These are phyloP conservation scores for Metrosideros polymorpha DNA, from an alignment of 441 rosid species.

Conservation along the genomic window DNA sequence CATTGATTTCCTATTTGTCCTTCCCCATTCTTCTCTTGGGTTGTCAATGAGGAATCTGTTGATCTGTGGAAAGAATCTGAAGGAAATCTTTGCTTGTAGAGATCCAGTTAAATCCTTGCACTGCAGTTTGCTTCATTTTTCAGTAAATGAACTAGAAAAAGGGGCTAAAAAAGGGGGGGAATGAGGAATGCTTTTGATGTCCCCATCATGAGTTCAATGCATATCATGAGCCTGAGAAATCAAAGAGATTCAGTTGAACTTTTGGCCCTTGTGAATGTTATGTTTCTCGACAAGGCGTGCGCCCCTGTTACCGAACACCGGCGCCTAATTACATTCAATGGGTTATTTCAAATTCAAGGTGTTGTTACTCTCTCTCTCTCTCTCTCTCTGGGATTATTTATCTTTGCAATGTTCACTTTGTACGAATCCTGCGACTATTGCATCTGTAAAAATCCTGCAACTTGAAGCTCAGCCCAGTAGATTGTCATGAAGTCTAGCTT, in stretches of 20 bases:
- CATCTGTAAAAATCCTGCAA: not conserved
- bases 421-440: not conserved
- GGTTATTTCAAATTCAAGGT: not conserved
- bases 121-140: not conserved
- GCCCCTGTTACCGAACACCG: not conserved
- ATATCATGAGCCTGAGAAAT: not conserved
- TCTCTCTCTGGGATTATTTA: not conserved
- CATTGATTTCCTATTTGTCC: not conserved
- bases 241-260: not conserved
- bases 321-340: not conserved
- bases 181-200: not conserved
- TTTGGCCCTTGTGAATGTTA: not conserved
- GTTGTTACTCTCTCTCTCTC: not conserved
- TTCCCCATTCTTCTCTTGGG: not conserved
- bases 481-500: not conserved
- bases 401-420: not conserved
- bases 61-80: not conserved
- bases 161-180: not conserved
- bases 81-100: not conserved
- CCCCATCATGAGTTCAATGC: not conserved
- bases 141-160: not conserved
- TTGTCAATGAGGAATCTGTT: not conserved
- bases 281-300: not conserved
- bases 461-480: not conserved
- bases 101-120: not conserved